Evolutionary conservation across 441 rosid genomes (phyloP), one percentile per base, ranked within the genome.

Genomic region (Mallotus japonicus): DNA sequence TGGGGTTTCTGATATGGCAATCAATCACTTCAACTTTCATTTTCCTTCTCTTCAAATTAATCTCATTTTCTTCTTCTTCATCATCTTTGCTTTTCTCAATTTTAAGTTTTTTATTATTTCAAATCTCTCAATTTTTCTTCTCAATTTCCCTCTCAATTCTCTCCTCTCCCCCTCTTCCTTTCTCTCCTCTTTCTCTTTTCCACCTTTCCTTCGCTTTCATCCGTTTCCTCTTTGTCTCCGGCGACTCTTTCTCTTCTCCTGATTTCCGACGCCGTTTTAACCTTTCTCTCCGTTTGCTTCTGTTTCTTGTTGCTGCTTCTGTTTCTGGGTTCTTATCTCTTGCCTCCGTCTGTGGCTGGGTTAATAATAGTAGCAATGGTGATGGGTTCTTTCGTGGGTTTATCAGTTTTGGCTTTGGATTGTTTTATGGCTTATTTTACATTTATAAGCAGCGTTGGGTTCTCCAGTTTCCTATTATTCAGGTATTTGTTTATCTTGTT

Each of bases 391-490:
- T 90, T 85, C 82, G 87, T 73, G 97, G 40, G 40, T 37, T 37
- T 37, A 37, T 37, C 40, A 37, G 95, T 75, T 87, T 84, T 79
- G 86, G 77, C 13, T 73, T 79, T 50, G 97, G 99, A 7, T 82
- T 88, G 76, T 67, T 87, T 42, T 92, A 90, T 65, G 95, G 84
- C 0, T 73, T 65, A 1, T 79, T 85, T 60, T 88, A 82, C 72
- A 78, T 88, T 8, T 76, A 78, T 47, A 86, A 83, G 83, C 86
- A 78, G 32, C 76, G 92, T 79, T 87, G 97, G 97, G 77, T 92
- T 15, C 79, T 95, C 81, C 83, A 85, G 78, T 95, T 95, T 65
- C 95, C 98, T 17, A 87, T 90, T 70, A 87, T 95, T 84, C 99
- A 95, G 93, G 99, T 94, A 19, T 15, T 44, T 50, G 7, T 71